Base-by-base conservation (phyloP, 75 land plant species). In the Selaginella tamariscina region DNA sequence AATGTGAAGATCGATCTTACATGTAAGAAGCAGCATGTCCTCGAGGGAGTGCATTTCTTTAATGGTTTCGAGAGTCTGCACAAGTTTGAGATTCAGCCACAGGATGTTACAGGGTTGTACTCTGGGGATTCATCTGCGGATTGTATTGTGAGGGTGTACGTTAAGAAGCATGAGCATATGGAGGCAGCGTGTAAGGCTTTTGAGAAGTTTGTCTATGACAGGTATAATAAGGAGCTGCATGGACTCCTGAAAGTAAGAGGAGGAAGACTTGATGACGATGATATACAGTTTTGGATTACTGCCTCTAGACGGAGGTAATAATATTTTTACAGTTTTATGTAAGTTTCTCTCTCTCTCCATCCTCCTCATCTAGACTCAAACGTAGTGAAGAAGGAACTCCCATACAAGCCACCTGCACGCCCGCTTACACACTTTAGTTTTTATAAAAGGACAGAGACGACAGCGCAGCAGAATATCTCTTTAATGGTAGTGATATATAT, bases 1-100 rank as follows among this genome's bases (percentile, higher is more conserved):
- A 90, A 85, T 66, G 79, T 85, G 18, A 85, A 79, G 65, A 94
- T 94, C 75, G 96, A 94, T 74, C 65, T 86, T 75, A 86, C 95
- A 27, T 85, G 81, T 62, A 95, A 95, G 54, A 83, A 55, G 49
- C 78, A 77, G 20, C 79, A 89, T 70, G 95, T 94, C 65, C 81
- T 94, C 20, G 69, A 85, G 55, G 83, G 91, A 5, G 73, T 72
- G 39, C 29, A n/a, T 27, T 55, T 0, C 32, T 32, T 65, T 63
- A 44, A 21, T 31, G 32, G 24, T 27, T 32, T 1, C 29, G 67
- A 8, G 9, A 20, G 67, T 5, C 2, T n/a, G 22, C 15, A 59
- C 9, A 59, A 22, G 22, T n/a, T 59, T 2, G 26, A 59, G 63
- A 5, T 59, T 8, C 5, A 39, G 49, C 11, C 49, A 15, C 11